Base-by-base conservation (phyloP, 768 basidiomycete species). In the Holtermannia corniformis region DNA sequence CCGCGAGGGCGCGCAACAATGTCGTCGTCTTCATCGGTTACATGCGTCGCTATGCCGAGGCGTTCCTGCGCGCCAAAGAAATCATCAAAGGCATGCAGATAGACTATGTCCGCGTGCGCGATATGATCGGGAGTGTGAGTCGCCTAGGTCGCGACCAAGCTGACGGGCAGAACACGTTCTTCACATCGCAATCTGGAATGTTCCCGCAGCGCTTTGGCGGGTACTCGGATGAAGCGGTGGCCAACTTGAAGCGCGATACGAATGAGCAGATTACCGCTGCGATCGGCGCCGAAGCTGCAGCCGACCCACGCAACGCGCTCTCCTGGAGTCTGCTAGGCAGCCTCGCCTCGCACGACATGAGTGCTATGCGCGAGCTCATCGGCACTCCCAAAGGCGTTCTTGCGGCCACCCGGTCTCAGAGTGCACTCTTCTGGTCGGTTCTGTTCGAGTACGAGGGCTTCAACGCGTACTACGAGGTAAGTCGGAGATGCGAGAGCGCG, bases 41-140 rank as follows among this genome's bases (percentile, higher is more conserved):
- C 52, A 71, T 71, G 69, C 47, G 69, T 25, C 51, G 69, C 12
- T 71, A 64, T 47, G 67, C 69, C 3, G 28, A 51, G 0, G 69
- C 69, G 4, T 59, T 61, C 43, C 32, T 57, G 24, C 51, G 57
- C 26, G 44, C 61, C 32, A 65, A 66, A 52, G 55, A 72, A 45
- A 54, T 54, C 16, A 55, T 70, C 23, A 24, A 59, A 40, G 58
- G 50, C 19, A 50, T 62, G 25, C 41, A 41, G 37, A 65, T 70
- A 41, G 59, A 59, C 22, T 62, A 65, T 56, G 59, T 59, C 16
- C 40, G 57, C n/a, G 58, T 65, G 0, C 51, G 63, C 42, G 68
- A 70, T 41, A 60, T 70, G 14, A 67, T 70, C 48, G 68, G 68
- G 14, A 50, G 49, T 49, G 67, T 65, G 40, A 44, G 67, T 55